These are phyloP conservation scores for Chloris gayana DNA, from an alignment of 176 grass and related monocot genomes.

Conservation along the genomic window DNA sequence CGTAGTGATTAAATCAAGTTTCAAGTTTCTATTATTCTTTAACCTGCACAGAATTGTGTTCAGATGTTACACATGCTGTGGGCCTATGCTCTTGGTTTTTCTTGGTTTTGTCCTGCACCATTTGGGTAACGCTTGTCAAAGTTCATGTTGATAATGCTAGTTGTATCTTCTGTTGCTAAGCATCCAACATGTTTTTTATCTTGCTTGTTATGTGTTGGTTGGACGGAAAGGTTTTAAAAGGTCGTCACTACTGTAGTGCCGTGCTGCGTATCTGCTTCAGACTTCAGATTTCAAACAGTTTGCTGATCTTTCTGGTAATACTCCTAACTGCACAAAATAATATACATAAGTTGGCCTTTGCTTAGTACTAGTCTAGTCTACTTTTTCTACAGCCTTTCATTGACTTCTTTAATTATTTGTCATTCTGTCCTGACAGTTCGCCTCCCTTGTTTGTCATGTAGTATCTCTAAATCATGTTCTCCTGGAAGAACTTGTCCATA, in stretches of 20 bases:
- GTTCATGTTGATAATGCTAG: conserved; percentile 8
- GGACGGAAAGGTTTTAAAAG: conserved; percentile 26
- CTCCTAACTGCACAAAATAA: not conserved
- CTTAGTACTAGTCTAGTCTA: conserved; percentile 7
- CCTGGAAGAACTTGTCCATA: not conserved
- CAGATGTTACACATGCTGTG: not conserved
- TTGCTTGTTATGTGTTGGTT: conserved; percentile 32
- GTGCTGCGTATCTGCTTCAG: not conserved
- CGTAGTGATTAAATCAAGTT: not conserved
- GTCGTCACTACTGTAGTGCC: not conserved
- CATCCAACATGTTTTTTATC: too few species aligned
- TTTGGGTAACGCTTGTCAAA: conserved; percentile 5
- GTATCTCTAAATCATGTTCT: not conserved
- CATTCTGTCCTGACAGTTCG: conserved; percentile 33
- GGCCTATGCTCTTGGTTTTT: not conserved
- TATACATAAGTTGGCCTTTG: not conserved
- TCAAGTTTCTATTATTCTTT: conserved; percentile 1
- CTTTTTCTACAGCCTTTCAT: not conserved
- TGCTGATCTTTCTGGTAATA: conserved; percentile 19
- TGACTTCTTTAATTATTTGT: conserved; percentile 10
- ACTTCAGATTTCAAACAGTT: not conserved
- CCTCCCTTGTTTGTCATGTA: conserved; percentile 1
- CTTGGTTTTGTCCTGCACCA: not conserved
- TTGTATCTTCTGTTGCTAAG: too few species aligned
- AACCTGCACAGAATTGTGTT: not conserved